Evolutionary conservation across 352 stramenopile genomes (phyloP).

Genomic region (Pythium rishiriense): DNA sequence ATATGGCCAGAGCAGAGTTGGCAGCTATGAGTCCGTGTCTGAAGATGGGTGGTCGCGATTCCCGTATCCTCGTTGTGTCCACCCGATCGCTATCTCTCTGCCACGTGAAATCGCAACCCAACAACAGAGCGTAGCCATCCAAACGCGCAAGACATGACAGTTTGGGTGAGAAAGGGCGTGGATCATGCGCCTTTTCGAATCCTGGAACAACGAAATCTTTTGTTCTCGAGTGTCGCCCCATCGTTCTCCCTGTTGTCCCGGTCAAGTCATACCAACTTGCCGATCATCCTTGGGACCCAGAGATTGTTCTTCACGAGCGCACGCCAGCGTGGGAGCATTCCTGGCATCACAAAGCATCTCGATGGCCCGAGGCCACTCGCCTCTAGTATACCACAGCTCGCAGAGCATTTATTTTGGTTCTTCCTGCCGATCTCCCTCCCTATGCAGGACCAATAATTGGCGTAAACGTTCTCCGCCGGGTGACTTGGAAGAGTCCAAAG

Average conservation of each 20-base stretch:
- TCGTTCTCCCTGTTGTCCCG: not conserved
- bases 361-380: not conserved
- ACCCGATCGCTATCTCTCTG: slow-evolving; percentile 6
- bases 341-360: not conserved
- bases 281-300: not conserved
- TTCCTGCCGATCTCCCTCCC: not conserved
- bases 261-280: not conserved
- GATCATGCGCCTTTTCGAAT: not conserved
- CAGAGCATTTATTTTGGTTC: not conserved
- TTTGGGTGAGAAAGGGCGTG: not conserved
- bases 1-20: too few species aligned
- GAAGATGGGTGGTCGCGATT: not conserved
- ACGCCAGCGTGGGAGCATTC: not conserved
- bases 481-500: slow-evolving; percentile 82
- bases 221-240: not conserved
- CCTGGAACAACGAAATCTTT: not conserved
- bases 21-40: too few species aligned
- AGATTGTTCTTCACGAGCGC: slow-evolving; percentile 7
- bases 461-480: slow-evolving; percentile 20
- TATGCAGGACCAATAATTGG: slow-evolving; percentile 15
- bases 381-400: not conserved
- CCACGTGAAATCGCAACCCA: slow-evolving; percentile 1
- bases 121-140: slow-evolving; percentile 20
- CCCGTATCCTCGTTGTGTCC: not conserved
- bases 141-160: slow-evolving; percentile 1